Evolutionary conservation across 2,329 filamentous ascomycete genomes (phyloP), one percentile per base, ranked within the genome.

Genomic region (Pseudogymnoascus sp.): DNA sequence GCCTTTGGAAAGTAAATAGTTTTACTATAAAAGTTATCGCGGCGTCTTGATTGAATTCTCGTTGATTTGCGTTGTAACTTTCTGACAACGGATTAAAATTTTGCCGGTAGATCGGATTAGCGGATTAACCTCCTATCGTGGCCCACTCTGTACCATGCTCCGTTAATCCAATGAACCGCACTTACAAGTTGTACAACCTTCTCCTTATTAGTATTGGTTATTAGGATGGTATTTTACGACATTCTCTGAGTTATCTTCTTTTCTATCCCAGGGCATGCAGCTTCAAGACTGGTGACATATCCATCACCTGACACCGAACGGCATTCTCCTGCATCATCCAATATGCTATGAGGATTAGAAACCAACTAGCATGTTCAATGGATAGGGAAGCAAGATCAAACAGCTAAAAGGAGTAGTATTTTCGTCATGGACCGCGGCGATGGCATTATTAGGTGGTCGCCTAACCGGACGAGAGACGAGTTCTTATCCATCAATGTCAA

Each of bases 401-500:
- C 6, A 18, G 21, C 29, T 33, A 5, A 55, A 33, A 18, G 33
- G 29, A 33, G 5, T 55, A 55, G n/a, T 25, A 60, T 58, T 36
- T 21, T 62, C n/a, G 39, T 13, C 36, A 72, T 72, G 71, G 71
- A 72, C 61, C 69, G 69, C 42, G 70, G 69, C 33, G 71, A 73
- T 27, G 85, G 85, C 27, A 78, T 88, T 62, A 81, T 87, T 69
- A 84, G 85, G 69, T 88, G 85, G 85, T 87, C 84, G 21, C 82
- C 85, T 59, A 84, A 83, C 65, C 76, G 81, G 15, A 74, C 75
- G 10, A 75, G 80, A 64, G 80, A 87, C 69, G 83, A 80, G 61
- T 87, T 88, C 67, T 78, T 87, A 61, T 83, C 86, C 68, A 80
- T 87, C 72, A 87, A 87, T 67, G 73, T 87, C 58, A 83, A 86